Evolutionary conservation across 2,329 filamentous ascomycete genomes (phyloP).

Genomic region (Thelonectria blattea): DNA sequence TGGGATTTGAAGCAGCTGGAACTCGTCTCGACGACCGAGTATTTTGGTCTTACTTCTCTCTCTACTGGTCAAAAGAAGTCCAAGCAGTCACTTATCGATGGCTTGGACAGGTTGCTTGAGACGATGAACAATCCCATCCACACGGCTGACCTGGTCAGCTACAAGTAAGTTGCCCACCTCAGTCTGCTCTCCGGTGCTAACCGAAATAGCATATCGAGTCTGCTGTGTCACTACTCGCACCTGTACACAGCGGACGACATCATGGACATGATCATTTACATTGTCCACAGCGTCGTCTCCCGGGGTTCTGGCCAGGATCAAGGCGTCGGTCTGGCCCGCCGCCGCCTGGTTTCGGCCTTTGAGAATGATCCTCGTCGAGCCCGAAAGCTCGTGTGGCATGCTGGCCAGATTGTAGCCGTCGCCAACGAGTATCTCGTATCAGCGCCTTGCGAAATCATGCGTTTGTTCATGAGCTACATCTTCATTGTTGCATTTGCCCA

Average conservation of each 20-base stretch:
- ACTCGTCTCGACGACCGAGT: slow-evolving; percentile 33
- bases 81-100: slow-evolving; percentile 29
- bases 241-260: slow-evolving; percentile 37
- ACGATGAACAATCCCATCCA: slow-evolving; percentile 33
- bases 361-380: slow-evolving; percentile 27
- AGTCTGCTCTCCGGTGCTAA: neutral
- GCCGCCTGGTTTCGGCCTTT: slow-evolving; percentile 32
- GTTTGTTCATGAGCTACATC: slow-evolving; percentile 42
- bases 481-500: slow-evolving; percentile 38
- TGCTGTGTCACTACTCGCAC: slow-evolving; percentile 40
- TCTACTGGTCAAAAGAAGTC: slow-evolving; percentile 34
- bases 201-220: slow-evolving; percentile 31
- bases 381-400: slow-evolving; percentile 38
- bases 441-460: slow-evolving; percentile 41
- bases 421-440: slow-evolving; percentile 40
- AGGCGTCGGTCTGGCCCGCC: slow-evolving; percentile 33
- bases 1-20: slow-evolving; percentile 42
- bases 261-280: slow-evolving; percentile 40
- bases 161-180: slow-evolving; percentile 32
- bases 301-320: slow-evolving; percentile 20
- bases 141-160: slow-evolving; percentile 38
- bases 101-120: slow-evolving; percentile 28
- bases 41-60: slow-evolving; percentile 36
- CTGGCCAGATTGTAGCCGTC: slow-evolving; percentile 39
- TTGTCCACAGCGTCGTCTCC: slow-evolving; percentile 37